Percentiles rank a stretch among this genome's conserved stretches.
Conservation (phyloP, 441 rosid genomes). For the Mallotus japonicus region DNA sequence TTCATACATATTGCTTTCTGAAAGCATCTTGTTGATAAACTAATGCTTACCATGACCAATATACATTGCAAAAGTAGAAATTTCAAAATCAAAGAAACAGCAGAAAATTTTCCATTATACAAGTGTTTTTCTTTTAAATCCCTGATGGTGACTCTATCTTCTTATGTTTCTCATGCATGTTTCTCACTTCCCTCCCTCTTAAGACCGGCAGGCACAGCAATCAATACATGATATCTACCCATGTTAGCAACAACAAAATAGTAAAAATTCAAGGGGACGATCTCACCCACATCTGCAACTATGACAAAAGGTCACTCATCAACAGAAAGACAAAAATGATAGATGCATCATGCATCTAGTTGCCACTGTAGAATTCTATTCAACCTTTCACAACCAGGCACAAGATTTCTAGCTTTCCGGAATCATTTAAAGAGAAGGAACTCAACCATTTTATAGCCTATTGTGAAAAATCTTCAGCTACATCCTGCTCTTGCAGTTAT, state of each 20-base stretch:
- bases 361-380: neutral
- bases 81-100: too few relatives aligned
- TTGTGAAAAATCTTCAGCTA: neutral
- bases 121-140: neutral
- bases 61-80: too few relatives aligned
- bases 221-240: neutral
- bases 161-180: neutral
- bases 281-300: neutral
- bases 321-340: neutral
- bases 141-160: neutral
- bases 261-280: neutral
- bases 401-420: neutral
- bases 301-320: neutral
- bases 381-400: neutral
- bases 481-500: too few relatives aligned
- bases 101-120: too few relatives aligned
- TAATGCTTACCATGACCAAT: too few relatives aligned
- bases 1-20: neutral
- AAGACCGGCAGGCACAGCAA: neutral
- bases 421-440: neutral
- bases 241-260: neutral
- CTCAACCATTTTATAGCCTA: neutral
- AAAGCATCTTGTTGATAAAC: too few relatives aligned
- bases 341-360: slow-evolving; percentile 7
- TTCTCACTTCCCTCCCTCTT: neutral